Evolutionary conservation across 148 eudicot genomes (phyloP), one percentile per base, ranked within the genome.

Genomic region (Chenopodium berlandieri): DNA sequence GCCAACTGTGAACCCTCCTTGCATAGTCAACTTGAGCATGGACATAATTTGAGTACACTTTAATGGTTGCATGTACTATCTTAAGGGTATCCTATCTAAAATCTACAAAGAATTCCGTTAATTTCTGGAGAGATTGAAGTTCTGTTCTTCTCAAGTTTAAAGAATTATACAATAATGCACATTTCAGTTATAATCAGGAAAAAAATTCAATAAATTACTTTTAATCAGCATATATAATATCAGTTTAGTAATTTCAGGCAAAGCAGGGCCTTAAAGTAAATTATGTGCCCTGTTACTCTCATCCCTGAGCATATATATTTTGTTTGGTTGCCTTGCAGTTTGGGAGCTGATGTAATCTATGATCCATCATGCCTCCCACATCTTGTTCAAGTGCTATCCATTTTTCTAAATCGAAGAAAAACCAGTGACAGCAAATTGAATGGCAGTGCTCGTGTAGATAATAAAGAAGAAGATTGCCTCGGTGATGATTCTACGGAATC

Each of bases 291-390:
- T 40, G 44, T 40, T 40, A 70, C 62, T 22, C 9, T 0, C 54
- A 79, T 25, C 30, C n/a, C 20, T 71, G 73, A 50, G 30, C 73
- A 71, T 31, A 56, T 68, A 46, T 23, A 71, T 23, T 19, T 75
- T 75, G 30, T 76, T 48, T 76, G 20, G 48, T 44, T 25, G 68
- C 10, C 54, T 47, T 80, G 82, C 92, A 95, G 99, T 60, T 90
- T 95, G 82, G 99, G 97, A 37, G 97, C 99, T 32, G 99, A 95
- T 81, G 91, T 95, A 65, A 92, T 94, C 34, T 95, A 95, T 79
- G 87, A 95, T 75, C 99, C 98, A 12, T 80, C 87, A 48, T 94
- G 93, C 89, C 88, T 95, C 80, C 95, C 97, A 0, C 90, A 95
- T 86, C 97, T 94, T 63, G 84, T 94, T 77, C 89, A 90, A 70